These are phyloP conservation scores for Discostella stelligeroides DNA, from an alignment of 108 stramenopile species.

Conservation along the genomic window DNA sequence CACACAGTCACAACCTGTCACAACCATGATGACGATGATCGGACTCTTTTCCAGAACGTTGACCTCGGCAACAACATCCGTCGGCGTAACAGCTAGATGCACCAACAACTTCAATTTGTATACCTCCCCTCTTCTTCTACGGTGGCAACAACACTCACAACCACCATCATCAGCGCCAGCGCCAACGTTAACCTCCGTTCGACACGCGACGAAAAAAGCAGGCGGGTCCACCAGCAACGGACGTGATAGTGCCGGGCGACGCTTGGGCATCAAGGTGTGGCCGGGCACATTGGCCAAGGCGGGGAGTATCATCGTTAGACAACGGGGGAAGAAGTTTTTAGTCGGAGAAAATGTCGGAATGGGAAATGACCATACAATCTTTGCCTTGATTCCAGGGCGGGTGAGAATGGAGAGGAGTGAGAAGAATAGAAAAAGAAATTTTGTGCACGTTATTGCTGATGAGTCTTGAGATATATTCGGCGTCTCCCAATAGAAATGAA, in stretches of 20 bases:
- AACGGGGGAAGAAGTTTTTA: slow-evolving; percentile 91
- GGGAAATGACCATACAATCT: slow-evolving; percentile 96
- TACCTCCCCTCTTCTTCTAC: background rate
- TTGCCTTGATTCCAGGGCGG: slow-evolving; percentile 76
- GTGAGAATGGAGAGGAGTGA: slow-evolving; percentile 77
- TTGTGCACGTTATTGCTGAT: slow-evolving; percentile 68
- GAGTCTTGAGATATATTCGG: too few species aligned
- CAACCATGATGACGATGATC: background rate
- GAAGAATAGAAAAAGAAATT: slow-evolving; percentile 72
- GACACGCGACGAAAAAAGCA: slow-evolving; percentile 93
- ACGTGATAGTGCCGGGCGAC: slow-evolving; percentile 91
- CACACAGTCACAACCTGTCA: too few species aligned
- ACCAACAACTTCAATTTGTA: background rate
- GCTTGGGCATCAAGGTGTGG: slow-evolving; percentile 94
- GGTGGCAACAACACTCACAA: background rate
- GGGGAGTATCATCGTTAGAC: slow-evolving; percentile 95
- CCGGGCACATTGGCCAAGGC: slow-evolving; percentile 77
- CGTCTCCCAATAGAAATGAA: too few species aligned
- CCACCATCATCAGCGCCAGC: slow-evolving; percentile 3
- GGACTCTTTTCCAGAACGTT: slow-evolving; percentile 14
- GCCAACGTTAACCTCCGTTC: slow-evolving; percentile 20
- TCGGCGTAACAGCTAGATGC: slow-evolving; percentile 1
- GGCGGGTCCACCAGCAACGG: slow-evolving; percentile 96
- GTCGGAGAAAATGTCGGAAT: slow-evolving; percentile 91
- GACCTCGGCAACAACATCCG: background rate